Conservation (phyloP, 2,329 filamentous ascomycete species). For the Sphaerostilbella broomeana region DNA sequence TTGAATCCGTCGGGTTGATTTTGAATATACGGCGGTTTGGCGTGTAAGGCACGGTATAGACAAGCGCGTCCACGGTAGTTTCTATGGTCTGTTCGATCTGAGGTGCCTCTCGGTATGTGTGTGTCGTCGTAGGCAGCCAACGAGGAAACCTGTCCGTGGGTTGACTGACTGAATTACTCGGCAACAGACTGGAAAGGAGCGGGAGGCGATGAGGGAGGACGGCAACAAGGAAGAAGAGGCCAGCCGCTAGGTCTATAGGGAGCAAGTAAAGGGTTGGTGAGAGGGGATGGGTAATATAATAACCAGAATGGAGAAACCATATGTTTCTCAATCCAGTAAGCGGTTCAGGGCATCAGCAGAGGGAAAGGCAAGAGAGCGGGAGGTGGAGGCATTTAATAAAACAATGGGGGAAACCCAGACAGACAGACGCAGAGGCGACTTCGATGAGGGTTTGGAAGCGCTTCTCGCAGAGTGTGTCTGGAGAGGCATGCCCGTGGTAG, state of each 20-base stretch:
- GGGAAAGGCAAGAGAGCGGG: slow-evolving; percentile 6
- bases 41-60: not conserved
- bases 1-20: no score
- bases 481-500: not conserved
- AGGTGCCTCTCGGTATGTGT: not conserved
- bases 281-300: not conserved
- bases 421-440: not conserved
- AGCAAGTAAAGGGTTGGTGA: not conserved
- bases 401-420: slow-evolving; percentile 4
- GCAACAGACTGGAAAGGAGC: no score
- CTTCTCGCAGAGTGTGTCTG: not conserved
- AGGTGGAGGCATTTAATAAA: slow-evolving; percentile 15
- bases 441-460: slow-evolving; percentile 1
- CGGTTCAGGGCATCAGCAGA: slow-evolving; percentile 6
- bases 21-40: no score
- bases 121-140: no score
- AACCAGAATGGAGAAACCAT: not conserved
- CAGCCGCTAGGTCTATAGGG: no score
- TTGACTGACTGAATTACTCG: no score
- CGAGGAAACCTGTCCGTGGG: not conserved
- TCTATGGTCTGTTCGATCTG: not conserved
- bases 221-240: not conserved
- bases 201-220: not conserved
- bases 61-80: not conserved
- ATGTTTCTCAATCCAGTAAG: slow-evolving; percentile 1